These are phyloP conservation scores for Rhodomyrtus psidioides DNA, from an alignment of 441 rosid species.

Conservation along the genomic window DNA sequence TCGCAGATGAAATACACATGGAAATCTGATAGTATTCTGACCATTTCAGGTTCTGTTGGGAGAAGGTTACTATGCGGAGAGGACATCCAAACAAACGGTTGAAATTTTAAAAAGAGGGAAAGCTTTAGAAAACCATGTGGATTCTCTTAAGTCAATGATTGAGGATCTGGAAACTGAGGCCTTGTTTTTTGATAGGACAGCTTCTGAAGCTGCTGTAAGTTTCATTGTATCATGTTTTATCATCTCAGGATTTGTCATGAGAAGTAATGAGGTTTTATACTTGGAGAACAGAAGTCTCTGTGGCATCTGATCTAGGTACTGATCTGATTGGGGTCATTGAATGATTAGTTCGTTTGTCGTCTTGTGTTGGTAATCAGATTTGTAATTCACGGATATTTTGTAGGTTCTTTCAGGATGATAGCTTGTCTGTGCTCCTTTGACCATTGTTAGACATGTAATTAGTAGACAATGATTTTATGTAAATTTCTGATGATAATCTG, in stretches of 20 bases:
- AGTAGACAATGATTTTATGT: neutral
- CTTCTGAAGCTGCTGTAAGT: conserved; percentile 69
- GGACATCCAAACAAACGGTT: conserved; percentile 69
- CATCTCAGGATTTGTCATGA: neutral
- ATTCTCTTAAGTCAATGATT: conserved; percentile 54
- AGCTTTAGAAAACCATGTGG: conserved; percentile 48
- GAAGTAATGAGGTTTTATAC: neutral
- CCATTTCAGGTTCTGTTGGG: conserved; percentile 63
- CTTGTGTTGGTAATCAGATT: neutral
- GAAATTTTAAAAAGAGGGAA: conserved; percentile 73
- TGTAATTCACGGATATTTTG: neutral
- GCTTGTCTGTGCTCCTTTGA: neutral
- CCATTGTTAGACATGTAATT: neutral
- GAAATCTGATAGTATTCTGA: neutral
- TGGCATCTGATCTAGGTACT: neutral
- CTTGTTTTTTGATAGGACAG: conserved; percentile 65
- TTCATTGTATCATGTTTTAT: neutral
- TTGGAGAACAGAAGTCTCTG: neutral
- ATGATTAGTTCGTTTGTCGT: neutral
- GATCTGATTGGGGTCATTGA: neutral
- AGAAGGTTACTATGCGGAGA: conserved; percentile 65
- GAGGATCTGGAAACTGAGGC: conserved; percentile 73
- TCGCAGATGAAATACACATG: neutral
- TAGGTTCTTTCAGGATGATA: neutral
- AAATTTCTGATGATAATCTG: neutral